These are phyloP conservation scores for Podospora conica DNA, from an alignment of 495 filamentous ascomycete genomes.

Conservation along the genomic window DNA sequence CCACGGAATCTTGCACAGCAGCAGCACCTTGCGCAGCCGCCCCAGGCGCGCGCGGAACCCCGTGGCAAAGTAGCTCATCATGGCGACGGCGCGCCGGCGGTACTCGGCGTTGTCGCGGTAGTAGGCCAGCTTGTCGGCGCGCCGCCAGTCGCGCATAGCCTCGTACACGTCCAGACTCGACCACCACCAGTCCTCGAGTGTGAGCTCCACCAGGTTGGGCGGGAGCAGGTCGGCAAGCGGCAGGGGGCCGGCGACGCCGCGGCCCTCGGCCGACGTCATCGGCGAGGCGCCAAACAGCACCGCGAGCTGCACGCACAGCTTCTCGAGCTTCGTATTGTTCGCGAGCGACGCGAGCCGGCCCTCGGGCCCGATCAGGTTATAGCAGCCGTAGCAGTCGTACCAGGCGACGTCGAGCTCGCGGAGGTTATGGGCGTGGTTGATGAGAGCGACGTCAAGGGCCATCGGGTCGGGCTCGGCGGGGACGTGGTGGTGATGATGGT, in stretches of 20 bases:
- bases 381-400: constrained; percentile 17
- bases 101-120: constrained; percentile 19
- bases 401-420: constrained; percentile 28
- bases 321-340: constrained; percentile 12
- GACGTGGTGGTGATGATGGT: background rate
- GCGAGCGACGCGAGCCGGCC: constrained; percentile 26
- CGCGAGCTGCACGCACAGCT: constrained; percentile 25
- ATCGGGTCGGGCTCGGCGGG: constrained; percentile 14
- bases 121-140: constrained; percentile 15
- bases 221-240: constrained; percentile 25
- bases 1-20: constrained; percentile 24
- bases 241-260: background rate
- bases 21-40: constrained; percentile 17
- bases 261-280: constrained; percentile 3
- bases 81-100: constrained; percentile 17
- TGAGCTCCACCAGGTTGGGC: constrained; percentile 27
- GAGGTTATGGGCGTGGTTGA: constrained; percentile 19
- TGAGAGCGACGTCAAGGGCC: constrained; percentile 23
- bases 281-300: constrained; percentile 19
- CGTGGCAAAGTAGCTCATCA: constrained; percentile 19
- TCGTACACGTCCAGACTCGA: constrained; percentile 11
- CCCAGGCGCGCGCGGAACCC: constrained; percentile 9
- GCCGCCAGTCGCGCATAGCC: constrained; percentile 16
- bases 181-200: constrained; percentile 34
- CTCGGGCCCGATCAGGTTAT: constrained; percentile 19